Base-by-base conservation (phyloP, 345 rosid species). In the Lepidium sativum region DNA sequence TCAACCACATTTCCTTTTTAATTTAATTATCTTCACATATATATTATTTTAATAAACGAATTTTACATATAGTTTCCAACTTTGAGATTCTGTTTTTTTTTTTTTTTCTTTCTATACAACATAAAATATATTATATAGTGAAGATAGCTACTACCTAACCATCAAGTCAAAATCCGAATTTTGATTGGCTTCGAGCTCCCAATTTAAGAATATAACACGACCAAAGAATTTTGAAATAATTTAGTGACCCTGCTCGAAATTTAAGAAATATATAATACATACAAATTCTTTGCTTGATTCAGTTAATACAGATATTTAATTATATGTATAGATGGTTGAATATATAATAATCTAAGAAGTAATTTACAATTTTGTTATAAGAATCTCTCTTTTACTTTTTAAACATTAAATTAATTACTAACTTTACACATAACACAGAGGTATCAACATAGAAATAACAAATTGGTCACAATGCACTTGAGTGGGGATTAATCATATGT, bases 381-480 rank as follows among this genome's bases (percentile, higher is more conserved):
- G 64, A 63, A 63, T 54, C 43, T 62, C 13, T 37, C 18, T 70
- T 39, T 63, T 63, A 63, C 12, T 54, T 27, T 37, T 33, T 37
- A 27, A 27, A 43, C 5, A 10, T 27, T 27, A 54, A 35, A 45
- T 4, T 54, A 29, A 20, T 18, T 8, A 18, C 29, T 11, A 63
- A 17, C 75, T 63, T 63, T 71, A 63, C 75, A 63, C 75, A 47
- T 55, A 63, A 55, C 10, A 29, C 58, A 71, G 29, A 70, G 63
- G 57, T 62, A 62, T 62, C 63, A 38, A 18, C 21, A 47, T 45
- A 45, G 14, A 45, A 70, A 27, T 38, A 54, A 69, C 48, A 13
- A 38, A 47, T 27, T 71, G 43, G 69, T 21, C 65, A 47, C 6
- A 31, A 63, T 63, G 35, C 45, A 54, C 42, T 15, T 49, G 14